These are phyloP conservation scores for Oidiodendron maius DNA, from an alignment of 495 filamentous ascomycete genomes.

Conservation along the genomic window DNA sequence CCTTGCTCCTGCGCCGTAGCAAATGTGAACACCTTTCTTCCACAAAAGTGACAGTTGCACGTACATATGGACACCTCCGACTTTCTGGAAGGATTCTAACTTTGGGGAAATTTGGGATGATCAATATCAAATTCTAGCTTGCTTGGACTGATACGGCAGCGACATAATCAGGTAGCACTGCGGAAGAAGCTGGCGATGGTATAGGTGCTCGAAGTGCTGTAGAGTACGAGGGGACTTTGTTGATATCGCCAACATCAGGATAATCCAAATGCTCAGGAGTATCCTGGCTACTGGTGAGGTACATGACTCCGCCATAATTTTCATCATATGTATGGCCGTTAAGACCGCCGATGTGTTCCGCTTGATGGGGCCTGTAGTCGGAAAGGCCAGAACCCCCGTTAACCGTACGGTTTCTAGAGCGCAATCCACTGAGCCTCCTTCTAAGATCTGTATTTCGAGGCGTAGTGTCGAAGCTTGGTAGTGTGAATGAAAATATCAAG, in stretches of 20 bases:
- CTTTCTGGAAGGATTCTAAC: background rate
- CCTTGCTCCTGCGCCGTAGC: constrained; percentile 11
- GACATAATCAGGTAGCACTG: constrained; percentile 48
- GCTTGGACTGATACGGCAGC: constrained; percentile 32
- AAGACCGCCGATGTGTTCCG: constrained; percentile 29
- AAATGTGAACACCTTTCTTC: constrained; percentile 16
- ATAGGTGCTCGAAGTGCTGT: constrained; percentile 63
- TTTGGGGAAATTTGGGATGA: background rate
- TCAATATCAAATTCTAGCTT: constrained; percentile 21
- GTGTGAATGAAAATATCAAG: constrained; percentile 55
- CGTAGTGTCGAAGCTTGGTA: constrained; percentile 53
- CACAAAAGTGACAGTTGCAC: constrained; percentile 7
- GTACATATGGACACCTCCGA: constrained; percentile 1
- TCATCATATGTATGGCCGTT: constrained; percentile 55
- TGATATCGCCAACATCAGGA: constrained; percentile 55
- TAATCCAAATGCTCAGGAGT: constrained; percentile 61
- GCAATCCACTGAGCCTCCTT: constrained; percentile 14
- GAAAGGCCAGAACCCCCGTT: constrained; percentile 18
- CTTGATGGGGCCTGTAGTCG: constrained; percentile 22
- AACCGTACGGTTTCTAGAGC: constrained; percentile 19
- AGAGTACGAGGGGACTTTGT: constrained; percentile 73
- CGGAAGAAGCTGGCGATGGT: constrained; percentile 34
- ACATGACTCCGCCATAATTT: constrained; percentile 26
- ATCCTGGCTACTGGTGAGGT: constrained; percentile 42
- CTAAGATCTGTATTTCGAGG: constrained; percentile 20